Base-by-base conservation (phyloP, 352 stramenopile species). In the Phytophthora boehmeriae region DNA sequence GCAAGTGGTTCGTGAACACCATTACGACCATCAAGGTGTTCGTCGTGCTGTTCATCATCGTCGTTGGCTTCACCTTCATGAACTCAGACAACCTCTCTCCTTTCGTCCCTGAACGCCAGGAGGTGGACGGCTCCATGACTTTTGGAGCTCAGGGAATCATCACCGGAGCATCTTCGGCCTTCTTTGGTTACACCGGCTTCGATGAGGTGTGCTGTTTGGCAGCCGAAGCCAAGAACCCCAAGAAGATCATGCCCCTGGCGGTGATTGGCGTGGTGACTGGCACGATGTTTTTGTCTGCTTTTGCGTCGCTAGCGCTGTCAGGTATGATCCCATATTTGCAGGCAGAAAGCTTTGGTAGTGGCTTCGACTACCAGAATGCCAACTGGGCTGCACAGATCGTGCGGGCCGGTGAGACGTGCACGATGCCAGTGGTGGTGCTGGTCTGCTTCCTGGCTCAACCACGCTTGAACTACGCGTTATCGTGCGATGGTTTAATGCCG, bases 131-230 rank as follows among this genome's bases (percentile, higher is more conserved):
- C 20, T 56, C 63, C 2, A 64, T 68, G 44, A 46, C 55, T 1
- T 86, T 73, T 38, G 86, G 86, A 2, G n/a, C 42, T 0, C 65
- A 76, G 30, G 86, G 86, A 17, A 68, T 98, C 47, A 77, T 97
- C 50, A 74, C 66, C 14, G 90, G 88, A 17, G 76, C 87, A 6
- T 92, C 91, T 13, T 86, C 87, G 11, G 92, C 88, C 6, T 98
- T 98, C 75, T 98, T 98, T 69, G 93, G 93, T 13, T 98, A 95
- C 59, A 75, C 98, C 23, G 95, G 95, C 14, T 98, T 97, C 63
- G 95, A 98, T 71, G 93, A 97, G 59, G 85, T 98, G 22, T 97
- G 89, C 63, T 97, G 90, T 62, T 63, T 98, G 4, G 87, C 90
- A 13, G 85, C 83, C n/a, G 86, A 95, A 54, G 77, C 79, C 8